Evolutionary conservation across 2,329 filamentous ascomycete species (phyloP).

Genomic region (Chalara sp.): DNA sequence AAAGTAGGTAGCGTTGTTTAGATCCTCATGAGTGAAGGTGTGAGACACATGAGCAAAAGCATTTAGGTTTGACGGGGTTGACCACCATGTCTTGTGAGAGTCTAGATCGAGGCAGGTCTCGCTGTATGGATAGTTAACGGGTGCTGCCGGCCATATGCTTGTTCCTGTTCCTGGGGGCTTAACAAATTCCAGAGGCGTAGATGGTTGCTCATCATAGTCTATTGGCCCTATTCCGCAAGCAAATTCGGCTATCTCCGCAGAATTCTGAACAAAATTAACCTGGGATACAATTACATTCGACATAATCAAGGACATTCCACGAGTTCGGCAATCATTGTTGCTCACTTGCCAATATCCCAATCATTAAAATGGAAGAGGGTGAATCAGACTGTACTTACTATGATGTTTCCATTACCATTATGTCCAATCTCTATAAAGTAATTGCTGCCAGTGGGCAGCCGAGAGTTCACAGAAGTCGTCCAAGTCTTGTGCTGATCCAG

Average conservation of each 20-base stretch:
- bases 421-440: conserved; percentile 48
- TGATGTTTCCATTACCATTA: conserved; percentile 47
- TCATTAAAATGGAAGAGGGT: background rate
- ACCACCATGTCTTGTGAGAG: conserved; percentile 46
- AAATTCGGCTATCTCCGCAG: background rate
- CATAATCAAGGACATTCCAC: too few species aligned
- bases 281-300: too few species aligned
- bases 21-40: conserved; percentile 52
- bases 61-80: conserved; percentile 41
- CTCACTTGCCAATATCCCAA: too few species aligned
- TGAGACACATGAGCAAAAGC: conserved; percentile 52
- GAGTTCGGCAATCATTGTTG: too few species aligned
- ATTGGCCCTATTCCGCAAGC: conserved; percentile 28
- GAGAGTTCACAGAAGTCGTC: conserved; percentile 34
- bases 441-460: conserved; percentile 42
- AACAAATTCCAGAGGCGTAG: conserved; percentile 37
- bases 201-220: conserved; percentile 37
- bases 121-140: conserved; percentile 19
- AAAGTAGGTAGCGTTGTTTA: conserved; percentile 53
- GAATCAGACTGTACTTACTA: conserved; percentile 12
- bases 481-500: conserved; percentile 39
- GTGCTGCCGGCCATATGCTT: conserved; percentile 38
- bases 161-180: conserved; percentile 44
- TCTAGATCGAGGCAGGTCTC: conserved; percentile 41
- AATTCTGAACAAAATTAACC: too few species aligned